Evolutionary conservation across 768 basidiomycete species (phyloP).

Genomic region (Leucosporidium yakuticum): DNA sequence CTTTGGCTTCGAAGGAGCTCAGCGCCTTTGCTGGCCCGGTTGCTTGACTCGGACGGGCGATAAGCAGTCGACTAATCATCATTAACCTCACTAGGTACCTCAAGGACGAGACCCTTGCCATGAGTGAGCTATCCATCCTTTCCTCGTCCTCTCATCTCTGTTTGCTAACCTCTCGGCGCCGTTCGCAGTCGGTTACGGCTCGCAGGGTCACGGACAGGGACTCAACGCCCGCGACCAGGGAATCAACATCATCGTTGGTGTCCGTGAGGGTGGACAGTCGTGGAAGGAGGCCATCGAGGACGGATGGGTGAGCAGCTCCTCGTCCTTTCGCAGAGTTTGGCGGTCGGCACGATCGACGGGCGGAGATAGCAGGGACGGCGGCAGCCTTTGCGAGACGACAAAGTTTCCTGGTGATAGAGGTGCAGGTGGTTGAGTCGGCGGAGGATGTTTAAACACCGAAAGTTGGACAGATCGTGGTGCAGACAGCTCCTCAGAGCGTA

Average conservation of each 20-base stretch:
- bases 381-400: too few species aligned
- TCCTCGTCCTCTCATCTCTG: not conserved
- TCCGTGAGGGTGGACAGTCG: slow-evolving; percentile 90
- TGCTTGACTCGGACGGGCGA: too few species aligned
- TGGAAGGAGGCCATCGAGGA: slow-evolving; percentile 94
- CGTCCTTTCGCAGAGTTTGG: not conserved
- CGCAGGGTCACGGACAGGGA: slow-evolving; percentile 89
- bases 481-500: not conserved
- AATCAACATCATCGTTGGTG: slow-evolving; percentile 96
- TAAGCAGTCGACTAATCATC: too few species aligned
- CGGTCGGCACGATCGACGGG: not conserved
- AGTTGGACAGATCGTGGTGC: not conserved
- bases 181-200: slow-evolving; percentile 68
- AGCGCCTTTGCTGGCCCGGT: too few species aligned
- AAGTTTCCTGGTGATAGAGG: too few species aligned
- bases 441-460: not conserved
- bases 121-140: slow-evolving; percentile 51
- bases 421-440: too few species aligned
- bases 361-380: too few species aligned
- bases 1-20: too few species aligned
- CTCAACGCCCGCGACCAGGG: slow-evolving; percentile 99
- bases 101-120: slow-evolving; percentile 97
- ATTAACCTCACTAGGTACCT: slow-evolving; percentile 55
- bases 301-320: slow-evolving; percentile 69
- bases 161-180: not conserved